Percentiles rank a stretch among this genome's conserved stretches.
Conservation (phyloP, 1,139 yeast species). For the Protomyces lactucae-debilis region DNA sequence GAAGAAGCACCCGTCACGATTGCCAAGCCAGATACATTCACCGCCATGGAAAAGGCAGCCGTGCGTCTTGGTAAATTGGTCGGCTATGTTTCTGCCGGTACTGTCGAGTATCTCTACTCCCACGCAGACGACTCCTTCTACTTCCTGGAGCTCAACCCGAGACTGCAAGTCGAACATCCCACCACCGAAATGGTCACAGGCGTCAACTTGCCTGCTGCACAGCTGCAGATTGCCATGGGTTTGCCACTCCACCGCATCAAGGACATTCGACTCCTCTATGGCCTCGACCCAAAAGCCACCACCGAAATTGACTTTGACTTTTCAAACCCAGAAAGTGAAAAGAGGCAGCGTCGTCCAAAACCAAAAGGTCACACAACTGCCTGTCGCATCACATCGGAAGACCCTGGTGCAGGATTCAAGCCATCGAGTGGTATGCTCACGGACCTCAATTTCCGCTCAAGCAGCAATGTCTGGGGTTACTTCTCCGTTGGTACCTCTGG, state of each 20-base stretch:
- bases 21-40: constrained; percentile 80
- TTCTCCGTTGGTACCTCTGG: constrained; percentile 96
- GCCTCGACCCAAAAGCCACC: constrained; percentile 90
- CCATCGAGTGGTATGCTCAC: constrained; percentile 97
- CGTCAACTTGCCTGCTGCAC: constrained; percentile 96
- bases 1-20: constrained; percentile 97
- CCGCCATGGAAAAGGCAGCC: constrained; percentile 92
- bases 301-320: constrained; percentile 90
- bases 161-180: constrained; percentile 98
- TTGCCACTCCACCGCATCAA: constrained; percentile 90
- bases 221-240: constrained; percentile 98
- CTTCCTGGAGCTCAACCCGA: constrained; percentile 92
- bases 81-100: constrained; percentile 98
- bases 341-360: constrained; percentile 81
- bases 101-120: constrained; percentile 93
- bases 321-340: constrained; percentile 61
- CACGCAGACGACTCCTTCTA: constrained; percentile 91
- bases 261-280: constrained; percentile 87
- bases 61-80: constrained; percentile 93
- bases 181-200: constrained; percentile 99
- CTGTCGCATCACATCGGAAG: constrained; percentile 97
- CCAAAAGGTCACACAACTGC: constrained; percentile 99
- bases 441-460: constrained; percentile 91
- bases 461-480: constrained; percentile 98
- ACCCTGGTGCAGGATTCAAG: constrained; percentile 98